These are phyloP conservation scores for Bolboschoenoplectus hybrid DNA, from an alignment of 202 grass and related monocot genomes.

Conservation along the genomic window DNA sequence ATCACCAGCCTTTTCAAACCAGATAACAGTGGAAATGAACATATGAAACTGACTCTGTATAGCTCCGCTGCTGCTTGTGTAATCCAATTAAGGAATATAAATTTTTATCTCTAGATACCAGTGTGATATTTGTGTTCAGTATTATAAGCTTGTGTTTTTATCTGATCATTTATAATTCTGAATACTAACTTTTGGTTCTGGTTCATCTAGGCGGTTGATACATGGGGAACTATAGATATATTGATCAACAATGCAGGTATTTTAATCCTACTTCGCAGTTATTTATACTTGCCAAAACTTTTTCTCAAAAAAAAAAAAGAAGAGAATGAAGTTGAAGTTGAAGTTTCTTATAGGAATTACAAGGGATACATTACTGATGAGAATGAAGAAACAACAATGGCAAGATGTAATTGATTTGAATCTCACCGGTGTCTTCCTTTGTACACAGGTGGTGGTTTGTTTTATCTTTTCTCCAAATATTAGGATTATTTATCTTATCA, in stretches of 20 bases:
- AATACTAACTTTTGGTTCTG: conserved; percentile 7
- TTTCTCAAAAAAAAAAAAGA: conserved; percentile 6
- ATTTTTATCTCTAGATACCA: background rate
- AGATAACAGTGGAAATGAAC: background rate
- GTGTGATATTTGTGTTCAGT: background rate
- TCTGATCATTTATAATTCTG: background rate
- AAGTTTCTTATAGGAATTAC: conserved; percentile 66
- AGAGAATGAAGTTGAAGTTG: conserved; percentile 22
- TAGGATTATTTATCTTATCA: background rate
- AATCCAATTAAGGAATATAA: background rate
- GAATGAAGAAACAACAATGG: conserved; percentile 99
- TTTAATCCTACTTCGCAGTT: conserved; percentile 6
- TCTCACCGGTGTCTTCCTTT: conserved; percentile 95
- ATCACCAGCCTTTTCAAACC: conserved; percentile 1
- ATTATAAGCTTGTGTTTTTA: background rate
- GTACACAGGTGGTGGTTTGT: conserved; percentile 65
- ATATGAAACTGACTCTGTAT: background rate
- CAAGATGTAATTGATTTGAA: conserved; percentile 98
- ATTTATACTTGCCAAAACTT: conserved; percentile 24
- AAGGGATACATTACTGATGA: conserved; percentile 87
- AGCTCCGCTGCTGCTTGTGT: background rate
- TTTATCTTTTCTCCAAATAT: background rate
- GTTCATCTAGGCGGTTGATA: conserved; percentile 68
- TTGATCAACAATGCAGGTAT: conserved; percentile 98
- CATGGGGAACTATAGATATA: conserved; percentile 93